phyloP scores from a whole-genome alignment of 257 asterid genomes.

The Anisodus acutangulus region DNA sequence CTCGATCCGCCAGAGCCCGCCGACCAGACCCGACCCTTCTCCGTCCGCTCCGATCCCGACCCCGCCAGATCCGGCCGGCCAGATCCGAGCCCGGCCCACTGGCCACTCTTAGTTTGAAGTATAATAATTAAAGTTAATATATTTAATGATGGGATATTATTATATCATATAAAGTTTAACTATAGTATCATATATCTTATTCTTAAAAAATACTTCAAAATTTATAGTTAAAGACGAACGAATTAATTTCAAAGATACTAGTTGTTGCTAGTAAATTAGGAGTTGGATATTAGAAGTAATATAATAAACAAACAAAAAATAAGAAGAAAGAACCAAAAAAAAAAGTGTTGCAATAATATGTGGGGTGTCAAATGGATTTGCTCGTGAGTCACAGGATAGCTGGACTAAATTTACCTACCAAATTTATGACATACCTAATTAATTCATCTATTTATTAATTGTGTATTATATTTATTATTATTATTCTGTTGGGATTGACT shows the following conservation, averaged over 20 bases:
- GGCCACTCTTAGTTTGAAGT: too few relatives aligned
- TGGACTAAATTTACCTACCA: conserved; percentile 22
- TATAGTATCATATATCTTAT: not conserved
- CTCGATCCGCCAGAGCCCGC: too few relatives aligned
- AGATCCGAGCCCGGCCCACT: too few relatives aligned
- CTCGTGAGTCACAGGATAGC: not conserved
- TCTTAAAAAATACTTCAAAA: not conserved
- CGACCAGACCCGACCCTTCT: too few relatives aligned
- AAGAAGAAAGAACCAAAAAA: too few relatives aligned
- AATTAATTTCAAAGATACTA: not conserved
- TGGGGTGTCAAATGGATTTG: conserved; percentile 21
- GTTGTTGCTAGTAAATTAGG: not conserved
- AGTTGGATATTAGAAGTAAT: too few relatives aligned
- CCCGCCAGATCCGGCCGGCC: too few relatives aligned
- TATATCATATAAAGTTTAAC: not conserved
- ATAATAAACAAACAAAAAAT: not conserved
- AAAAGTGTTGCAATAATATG: not conserved
- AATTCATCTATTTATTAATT: not conserved
- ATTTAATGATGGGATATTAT: not conserved
- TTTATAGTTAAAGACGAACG: not conserved
- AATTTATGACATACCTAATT: conserved; percentile 2
- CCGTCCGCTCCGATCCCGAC: too few relatives aligned
- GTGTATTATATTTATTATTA: not conserved
- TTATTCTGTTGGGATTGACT: conserved; percentile 27
- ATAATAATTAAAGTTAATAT: too few relatives aligned